A percentile compares a stretch with the other conserved stretches of the same genome.
phyloP scores from a whole-genome alignment of 495 filamentous ascomycete species.

The Xylaria cubensis region DNA sequence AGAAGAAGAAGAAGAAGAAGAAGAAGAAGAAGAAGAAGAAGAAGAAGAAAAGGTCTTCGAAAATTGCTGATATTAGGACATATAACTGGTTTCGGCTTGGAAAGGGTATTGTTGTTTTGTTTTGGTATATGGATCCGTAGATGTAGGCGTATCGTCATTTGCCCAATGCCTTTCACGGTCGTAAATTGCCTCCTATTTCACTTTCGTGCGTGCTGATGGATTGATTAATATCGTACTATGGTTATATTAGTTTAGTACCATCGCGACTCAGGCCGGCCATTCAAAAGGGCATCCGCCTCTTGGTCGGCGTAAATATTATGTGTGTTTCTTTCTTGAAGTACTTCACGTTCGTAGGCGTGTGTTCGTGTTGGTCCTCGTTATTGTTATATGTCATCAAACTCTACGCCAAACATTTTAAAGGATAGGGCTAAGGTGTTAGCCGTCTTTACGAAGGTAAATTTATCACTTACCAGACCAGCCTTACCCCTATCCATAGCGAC shows the following conservation, averaged over 20 bases:
- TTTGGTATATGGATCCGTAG: neutral
- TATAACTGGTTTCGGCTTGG: neutral
- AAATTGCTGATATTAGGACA: neutral
- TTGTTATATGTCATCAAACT: neutral
- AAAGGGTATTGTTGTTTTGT: neutral
- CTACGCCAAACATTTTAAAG: neutral
- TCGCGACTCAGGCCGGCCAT: neutral
- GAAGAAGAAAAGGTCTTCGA: neutral
- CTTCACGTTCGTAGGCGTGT: no score
- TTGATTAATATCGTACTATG: neutral
- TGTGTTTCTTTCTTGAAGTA: no score
- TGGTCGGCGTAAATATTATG: no score
- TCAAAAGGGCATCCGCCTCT: no score
- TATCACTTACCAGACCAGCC: neutral
- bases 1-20: neutral
- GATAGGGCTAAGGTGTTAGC: neutral
- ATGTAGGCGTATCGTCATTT: neutral
- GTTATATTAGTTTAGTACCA: neutral
- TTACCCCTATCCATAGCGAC: neutral
- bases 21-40: neutral
- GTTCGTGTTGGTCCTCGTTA: neutral
- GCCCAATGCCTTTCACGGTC: neutral
- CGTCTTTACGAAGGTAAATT: neutral
- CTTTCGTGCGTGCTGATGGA: neutral
- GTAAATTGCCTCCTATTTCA: neutral